phyloP scores from a whole-genome alignment of 257 asterid species.

The Ligustrum vulgare region DNA sequence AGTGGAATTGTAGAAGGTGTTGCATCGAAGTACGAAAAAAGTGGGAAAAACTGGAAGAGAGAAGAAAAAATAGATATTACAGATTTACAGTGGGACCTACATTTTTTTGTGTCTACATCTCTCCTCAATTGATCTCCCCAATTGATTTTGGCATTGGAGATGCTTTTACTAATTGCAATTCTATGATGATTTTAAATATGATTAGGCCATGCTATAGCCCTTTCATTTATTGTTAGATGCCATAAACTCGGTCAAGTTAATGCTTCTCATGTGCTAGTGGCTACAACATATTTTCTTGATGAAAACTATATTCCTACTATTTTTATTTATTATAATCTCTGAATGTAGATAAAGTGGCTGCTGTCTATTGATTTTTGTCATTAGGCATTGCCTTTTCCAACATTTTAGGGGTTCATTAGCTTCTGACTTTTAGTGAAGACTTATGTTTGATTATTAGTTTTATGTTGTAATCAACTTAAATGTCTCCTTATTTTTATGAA shows the following conservation, averaged over 20 bases:
- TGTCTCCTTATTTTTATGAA: neutral
- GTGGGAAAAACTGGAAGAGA: too few species aligned
- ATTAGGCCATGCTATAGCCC: constrained; percentile 23
- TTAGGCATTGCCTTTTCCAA: constrained; percentile 39
- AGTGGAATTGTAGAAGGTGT: too few species aligned
- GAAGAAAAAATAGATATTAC: too few species aligned
- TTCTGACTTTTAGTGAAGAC: constrained; percentile 24
- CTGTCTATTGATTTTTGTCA: constrained; percentile 33
- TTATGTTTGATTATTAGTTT: constrained; percentile 11
- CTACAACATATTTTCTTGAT: constrained; percentile 23
- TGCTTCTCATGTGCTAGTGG: constrained; percentile 48
- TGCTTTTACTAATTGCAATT: constrained; percentile 26
- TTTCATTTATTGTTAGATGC: constrained; percentile 23
- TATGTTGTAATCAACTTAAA: constrained; percentile 22
- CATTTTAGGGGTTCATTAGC: constrained; percentile 47
- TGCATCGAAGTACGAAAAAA: too few species aligned
- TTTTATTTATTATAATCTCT: constrained; percentile 12
- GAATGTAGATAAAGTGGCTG: constrained; percentile 32
- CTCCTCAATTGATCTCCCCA: too few species aligned
- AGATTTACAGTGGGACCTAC: too few species aligned
- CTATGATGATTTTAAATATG: constrained; percentile 26
- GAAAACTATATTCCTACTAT: constrained; percentile 18
- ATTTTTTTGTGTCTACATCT: too few species aligned
- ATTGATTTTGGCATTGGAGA: too few species aligned
- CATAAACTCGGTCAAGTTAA: constrained; percentile 28